Evolutionary conservation across 2,329 filamentous ascomycete genomes (phyloP).

Genomic region (Fonsecaea pugnacius): DNA sequence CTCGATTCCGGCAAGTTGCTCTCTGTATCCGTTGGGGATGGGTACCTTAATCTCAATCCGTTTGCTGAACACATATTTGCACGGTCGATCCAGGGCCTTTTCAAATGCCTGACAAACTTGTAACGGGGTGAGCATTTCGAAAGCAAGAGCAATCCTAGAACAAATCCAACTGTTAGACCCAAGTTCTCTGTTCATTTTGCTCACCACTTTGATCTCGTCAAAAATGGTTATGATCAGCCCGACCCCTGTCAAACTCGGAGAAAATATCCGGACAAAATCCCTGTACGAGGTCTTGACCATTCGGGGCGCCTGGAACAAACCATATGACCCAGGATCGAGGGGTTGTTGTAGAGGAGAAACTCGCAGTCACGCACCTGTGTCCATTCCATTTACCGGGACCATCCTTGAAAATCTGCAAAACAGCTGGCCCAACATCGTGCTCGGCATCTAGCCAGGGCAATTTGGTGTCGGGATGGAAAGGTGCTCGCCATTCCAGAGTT

Average conservation of each 20-base stretch:
- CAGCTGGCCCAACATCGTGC: conserved; percentile 89
- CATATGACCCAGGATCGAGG: background rate
- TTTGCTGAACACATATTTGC: conserved; percentile 75
- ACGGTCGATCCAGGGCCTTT: conserved; percentile 74
- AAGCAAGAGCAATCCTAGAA: conserved; percentile 79
- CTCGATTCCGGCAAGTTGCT: conserved; percentile 74
- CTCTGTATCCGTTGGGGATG: conserved; percentile 83
- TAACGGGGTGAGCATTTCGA: conserved; percentile 80
- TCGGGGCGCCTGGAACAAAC: background rate
- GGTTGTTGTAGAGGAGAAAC: background rate
- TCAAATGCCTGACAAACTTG: conserved; percentile 83
- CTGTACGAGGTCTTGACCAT: background rate
- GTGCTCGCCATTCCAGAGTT: conserved; percentile 89
- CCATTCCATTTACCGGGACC: conserved; percentile 82
- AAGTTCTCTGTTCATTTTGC: background rate
- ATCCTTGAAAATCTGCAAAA: conserved; percentile 94
- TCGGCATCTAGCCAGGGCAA: conserved; percentile 96
- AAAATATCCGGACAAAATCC: background rate
- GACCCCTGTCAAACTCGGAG: background rate
- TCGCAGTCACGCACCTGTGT: conserved; percentile 58
- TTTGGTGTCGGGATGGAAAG: conserved; percentile 86
- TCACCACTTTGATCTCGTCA: background rate
- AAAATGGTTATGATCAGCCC: conserved; percentile 8
- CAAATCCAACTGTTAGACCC: conserved; percentile 6
- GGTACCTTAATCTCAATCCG: conserved; percentile 80